Percentiles rank a stretch among this genome's conserved stretches.
These are phyloP conservation scores for Boletus rex-veris DNA, from an alignment of 768 basidiomycete genomes.

Conservation along the genomic window DNA sequence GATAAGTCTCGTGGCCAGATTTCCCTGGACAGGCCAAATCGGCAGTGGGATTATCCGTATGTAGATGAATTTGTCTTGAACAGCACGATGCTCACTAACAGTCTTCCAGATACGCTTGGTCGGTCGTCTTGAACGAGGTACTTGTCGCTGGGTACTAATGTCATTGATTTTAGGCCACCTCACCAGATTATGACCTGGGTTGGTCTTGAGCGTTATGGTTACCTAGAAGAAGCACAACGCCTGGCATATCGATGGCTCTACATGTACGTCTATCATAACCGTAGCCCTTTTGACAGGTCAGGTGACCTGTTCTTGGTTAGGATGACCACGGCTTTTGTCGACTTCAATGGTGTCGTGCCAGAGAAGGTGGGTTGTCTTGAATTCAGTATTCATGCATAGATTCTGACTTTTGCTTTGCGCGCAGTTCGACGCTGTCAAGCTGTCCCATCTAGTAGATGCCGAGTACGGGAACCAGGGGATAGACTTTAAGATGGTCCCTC, in stretches of 20 bases:
- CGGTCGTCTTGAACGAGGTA: conserved; percentile 11
- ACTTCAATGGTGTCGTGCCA: conserved; percentile 97
- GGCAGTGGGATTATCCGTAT: conserved; percentile 97
- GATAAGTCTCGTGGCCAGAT: conserved; percentile 96
- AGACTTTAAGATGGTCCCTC: conserved; percentile 96
- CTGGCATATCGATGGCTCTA: conserved; percentile 97
- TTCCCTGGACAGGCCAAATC: conserved; percentile 92
- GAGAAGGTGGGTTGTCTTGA: conserved; percentile 63
- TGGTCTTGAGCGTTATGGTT: conserved; percentile 93
- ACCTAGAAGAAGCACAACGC: conserved; percentile 88
- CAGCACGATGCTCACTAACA: conserved; percentile 3
- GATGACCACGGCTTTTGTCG: conserved; percentile 93
- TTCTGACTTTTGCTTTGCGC: conserved; percentile 1
- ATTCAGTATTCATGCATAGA: background rate
- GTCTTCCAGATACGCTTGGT: conserved; percentile 63
- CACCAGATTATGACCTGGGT: conserved; percentile 99
- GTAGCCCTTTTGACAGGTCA: background rate
- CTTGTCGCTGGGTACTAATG: conserved; percentile 8
- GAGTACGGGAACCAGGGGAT: conserved; percentile 96
- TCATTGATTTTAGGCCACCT: conserved; percentile 61
- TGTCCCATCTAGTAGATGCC: conserved; percentile 94
- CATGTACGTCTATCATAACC: conserved; percentile 79
- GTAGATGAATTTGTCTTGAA: conserved; percentile 32
- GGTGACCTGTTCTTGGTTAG: conserved; percentile 34
- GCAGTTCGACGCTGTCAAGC: conserved; percentile 92